Conservation (phyloP, 208 protist genomes). For the Polymyxa betae region DNA sequence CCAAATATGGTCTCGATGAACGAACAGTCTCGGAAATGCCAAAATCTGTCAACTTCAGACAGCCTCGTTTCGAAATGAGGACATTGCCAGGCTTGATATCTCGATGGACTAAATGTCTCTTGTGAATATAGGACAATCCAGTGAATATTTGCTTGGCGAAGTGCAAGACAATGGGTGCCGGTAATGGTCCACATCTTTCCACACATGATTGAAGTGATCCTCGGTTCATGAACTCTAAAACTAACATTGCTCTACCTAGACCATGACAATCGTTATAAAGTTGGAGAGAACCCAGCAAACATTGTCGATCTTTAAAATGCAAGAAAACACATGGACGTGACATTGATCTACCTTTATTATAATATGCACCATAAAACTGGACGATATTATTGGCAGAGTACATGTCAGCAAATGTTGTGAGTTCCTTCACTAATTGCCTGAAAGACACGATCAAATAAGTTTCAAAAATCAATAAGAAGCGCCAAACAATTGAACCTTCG, state of each 20-base stretch:
- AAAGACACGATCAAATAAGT: neutral
- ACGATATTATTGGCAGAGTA: neutral
- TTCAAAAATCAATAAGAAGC: too few species aligned
- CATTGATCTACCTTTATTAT: neutral
- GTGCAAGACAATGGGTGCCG: neutral
- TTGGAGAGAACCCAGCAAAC: too few species aligned
- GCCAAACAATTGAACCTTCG: neutral
- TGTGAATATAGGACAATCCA: slow-evolving; percentile 13
- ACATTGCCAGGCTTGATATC: slow-evolving; percentile 57
- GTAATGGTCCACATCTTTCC: slow-evolving; percentile 12
- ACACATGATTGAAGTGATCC: slow-evolving; percentile 10
- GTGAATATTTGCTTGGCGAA: slow-evolving; percentile 48
- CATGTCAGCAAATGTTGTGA: neutral
- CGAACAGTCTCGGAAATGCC: slow-evolving; percentile 44
- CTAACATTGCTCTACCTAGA: slow-evolving; percentile 13
- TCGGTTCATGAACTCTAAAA: slow-evolving; percentile 33
- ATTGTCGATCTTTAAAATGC: too few species aligned
- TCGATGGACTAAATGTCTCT: neutral
- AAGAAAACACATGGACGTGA: neutral
- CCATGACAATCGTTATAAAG: neutral
- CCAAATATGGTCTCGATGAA: neutral
- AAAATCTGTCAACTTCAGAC: slow-evolving; percentile 65
- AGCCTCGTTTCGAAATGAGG: slow-evolving; percentile 36
- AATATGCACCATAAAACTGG: slow-evolving; percentile 46
- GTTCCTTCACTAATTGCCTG: slow-evolving; percentile 17